Evolutionary conservation across 2,329 filamentous ascomycete genomes (phyloP), one percentile per base, ranked within the genome.

Genomic region (Chrysoporthe cubensis): DNA sequence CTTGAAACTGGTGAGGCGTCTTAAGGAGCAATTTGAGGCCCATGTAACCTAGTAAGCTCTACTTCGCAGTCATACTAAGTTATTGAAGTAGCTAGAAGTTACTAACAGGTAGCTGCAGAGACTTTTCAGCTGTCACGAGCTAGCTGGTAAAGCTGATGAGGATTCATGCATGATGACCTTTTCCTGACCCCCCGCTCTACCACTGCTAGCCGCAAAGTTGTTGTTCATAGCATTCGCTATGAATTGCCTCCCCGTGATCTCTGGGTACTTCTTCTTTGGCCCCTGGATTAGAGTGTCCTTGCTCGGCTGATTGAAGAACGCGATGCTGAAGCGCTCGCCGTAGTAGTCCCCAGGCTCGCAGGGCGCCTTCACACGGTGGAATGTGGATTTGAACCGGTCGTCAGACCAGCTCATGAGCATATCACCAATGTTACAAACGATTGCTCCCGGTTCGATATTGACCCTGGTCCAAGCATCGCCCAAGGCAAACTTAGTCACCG

Each of bases 221-320:
- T 83, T 77, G 67, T 81, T 77, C 81, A 88, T 86, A 0, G 85
- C 85, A 60, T 78, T 81, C 18, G 80, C 75, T n/a, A 83, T 87
- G 68, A 88, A 87, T 71, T 88, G 80, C 66, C 81, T 82, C 2
- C 85, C 85, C 0, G 84, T 87, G 26, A 88, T 80, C 65, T 81
- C 74, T 2, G 83, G 81, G 74, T 87, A 88, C 75, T 87, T 88
- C 76, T 84, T 84, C 74, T 75, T 56, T 2, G 84, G 85, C 0
- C 85, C 86, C 72, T 87, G 85, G 37, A 87, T 86, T 67, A 79
- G 72, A 1, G 81, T 79, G 73, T 86, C 83, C 71, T 80, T 82
- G 72, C 82, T 84, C 1, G 85, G 84, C 78, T 88, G 86, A 68
- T 88, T 88, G 76, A 89, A 88, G 70, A 83, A 88, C 0, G 86